Evolutionary conservation across 1,284 basidiomycete species (phyloP).

Genomic region (Rhodotorula sp.): DNA sequence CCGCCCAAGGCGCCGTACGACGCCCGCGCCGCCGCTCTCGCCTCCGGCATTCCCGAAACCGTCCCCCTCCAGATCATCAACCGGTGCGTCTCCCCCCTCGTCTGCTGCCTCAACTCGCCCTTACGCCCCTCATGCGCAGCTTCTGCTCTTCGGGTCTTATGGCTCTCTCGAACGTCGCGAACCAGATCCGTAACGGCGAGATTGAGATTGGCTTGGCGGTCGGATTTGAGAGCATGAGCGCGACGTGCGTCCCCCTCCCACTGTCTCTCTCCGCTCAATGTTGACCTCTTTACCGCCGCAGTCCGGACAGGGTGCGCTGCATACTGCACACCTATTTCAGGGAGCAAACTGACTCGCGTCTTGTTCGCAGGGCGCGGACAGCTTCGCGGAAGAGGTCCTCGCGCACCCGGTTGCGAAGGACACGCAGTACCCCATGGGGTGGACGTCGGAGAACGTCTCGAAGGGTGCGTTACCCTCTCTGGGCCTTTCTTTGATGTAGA

Average conservation of each 20-base stretch:
- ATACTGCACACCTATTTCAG: too few relatives aligned
- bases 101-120: constrained; percentile 57
- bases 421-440: constrained; percentile 74
- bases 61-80: constrained; percentile 75
- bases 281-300: not conserved
- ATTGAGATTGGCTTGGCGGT: constrained; percentile 82
- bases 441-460: constrained; percentile 64
- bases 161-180: constrained; percentile 64
- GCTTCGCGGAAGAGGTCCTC: constrained; percentile 63
- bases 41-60: constrained; percentile 76
- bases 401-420: constrained; percentile 61
- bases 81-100: constrained; percentile 56
- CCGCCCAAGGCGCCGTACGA: constrained; percentile 50
- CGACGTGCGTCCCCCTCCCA: constrained; percentile 38
- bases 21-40: constrained; percentile 71
- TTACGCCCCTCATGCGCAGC: constrained; percentile 55
- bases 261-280: too few relatives aligned
- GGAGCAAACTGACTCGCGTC: not conserved
- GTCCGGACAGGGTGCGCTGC: constrained; percentile 1
- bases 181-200: constrained; percentile 76
- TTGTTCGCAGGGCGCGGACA: constrained; percentile 56
- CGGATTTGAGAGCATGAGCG: constrained; percentile 77
- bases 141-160: constrained; percentile 51
- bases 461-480: constrained; percentile 28
- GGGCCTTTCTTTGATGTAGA: constrained; percentile 52